Base-by-base conservation (phyloP, 2,329 filamentous ascomycete species). In the Penicillium sp. region DNA sequence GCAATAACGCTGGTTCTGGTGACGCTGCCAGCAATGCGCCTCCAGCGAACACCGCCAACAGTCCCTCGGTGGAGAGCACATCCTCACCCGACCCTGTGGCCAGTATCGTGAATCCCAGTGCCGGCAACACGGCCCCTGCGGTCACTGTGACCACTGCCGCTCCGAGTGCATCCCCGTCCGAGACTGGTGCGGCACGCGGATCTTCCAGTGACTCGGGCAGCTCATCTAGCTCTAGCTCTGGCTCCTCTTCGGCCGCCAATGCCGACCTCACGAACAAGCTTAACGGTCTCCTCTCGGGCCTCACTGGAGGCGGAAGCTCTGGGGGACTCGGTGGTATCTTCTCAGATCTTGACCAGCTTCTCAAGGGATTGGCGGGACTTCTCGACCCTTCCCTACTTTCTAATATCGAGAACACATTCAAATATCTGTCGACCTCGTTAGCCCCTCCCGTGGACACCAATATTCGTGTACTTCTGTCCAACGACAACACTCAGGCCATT, bases 401-500 rank as follows among this genome's bases (percentile, higher is more conserved):
- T n/a, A 43, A 58, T 26, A 18, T 61, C 24, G 49, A 50, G 13
- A 28, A 53, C n/a, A 60, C 52, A 34, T 60, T 61, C 52, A 52
- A 59, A 40, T 61, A 57, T 46, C 50, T 61, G 13, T 59, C 55
- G 4, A 60, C 58, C n/a, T 13, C 41, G 32, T 42, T 61, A 49
- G 59, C 59, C 29, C 59, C 59, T 6, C 59, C 59, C 0, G 59
- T 61, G 4, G 58, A 61, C 42, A 57, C 40, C 48, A 53, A 60
- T 28, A 47, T 61, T 13, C 58, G 55, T n/a, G 42, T 40, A 5
- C 48, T 59, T 9, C 53, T 59, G 4, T 48, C 35, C 29, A 27
- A 51, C 36, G 36, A 36, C 27, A 56, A 54, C 49, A 52, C 50
- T 9, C n/a, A 51, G 25, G 56, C 58, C 24, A 40, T 64, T 9